These are phyloP conservation scores for Diversispora epigaea DNA, from an alignment of 192 early-diverging fungal species.

Conservation along the genomic window DNA sequence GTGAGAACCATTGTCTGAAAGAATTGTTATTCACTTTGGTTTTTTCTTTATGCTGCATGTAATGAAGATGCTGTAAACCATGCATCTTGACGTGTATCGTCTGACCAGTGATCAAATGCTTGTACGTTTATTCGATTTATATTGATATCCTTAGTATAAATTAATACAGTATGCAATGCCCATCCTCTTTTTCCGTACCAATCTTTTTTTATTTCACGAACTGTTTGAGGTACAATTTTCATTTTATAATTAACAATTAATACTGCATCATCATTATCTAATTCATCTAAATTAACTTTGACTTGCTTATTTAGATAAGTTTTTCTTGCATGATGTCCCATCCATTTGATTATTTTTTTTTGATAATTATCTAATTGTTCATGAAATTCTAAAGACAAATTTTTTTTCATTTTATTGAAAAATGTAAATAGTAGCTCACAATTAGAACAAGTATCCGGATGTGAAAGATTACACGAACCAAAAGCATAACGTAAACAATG, in stretches of 20 bases:
- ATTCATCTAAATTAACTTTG: background rate
- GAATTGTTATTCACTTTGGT: background rate
- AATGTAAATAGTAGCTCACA: background rate
- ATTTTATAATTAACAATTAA: slow-evolving; percentile 7
- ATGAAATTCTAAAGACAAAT: background rate
- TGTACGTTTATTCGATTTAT: background rate
- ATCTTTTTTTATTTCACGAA: background rate
- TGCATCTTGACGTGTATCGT: background rate
- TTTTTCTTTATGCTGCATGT: background rate
- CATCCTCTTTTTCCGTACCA: background rate
- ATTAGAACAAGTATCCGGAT: background rate
- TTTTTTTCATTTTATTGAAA: background rate
- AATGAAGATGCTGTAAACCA: background rate
- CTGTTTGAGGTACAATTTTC: background rate
- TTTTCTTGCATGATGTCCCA: background rate
- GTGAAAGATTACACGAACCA: background rate
- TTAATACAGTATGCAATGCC: background rate
- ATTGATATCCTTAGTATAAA: background rate
- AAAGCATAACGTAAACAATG: slow-evolving; percentile 4
- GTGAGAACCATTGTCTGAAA: background rate
- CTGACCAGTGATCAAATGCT: background rate
- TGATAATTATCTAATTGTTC: background rate
- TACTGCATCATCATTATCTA: background rate
- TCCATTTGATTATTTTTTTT: background rate
- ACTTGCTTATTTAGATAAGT: background rate